Percentiles rank a stretch among this genome's conserved stretches.
Evolutionary conservation across 2,329 filamentous ascomycete genomes (phyloP).

Genomic region (Monosporascus sp.): DNA sequence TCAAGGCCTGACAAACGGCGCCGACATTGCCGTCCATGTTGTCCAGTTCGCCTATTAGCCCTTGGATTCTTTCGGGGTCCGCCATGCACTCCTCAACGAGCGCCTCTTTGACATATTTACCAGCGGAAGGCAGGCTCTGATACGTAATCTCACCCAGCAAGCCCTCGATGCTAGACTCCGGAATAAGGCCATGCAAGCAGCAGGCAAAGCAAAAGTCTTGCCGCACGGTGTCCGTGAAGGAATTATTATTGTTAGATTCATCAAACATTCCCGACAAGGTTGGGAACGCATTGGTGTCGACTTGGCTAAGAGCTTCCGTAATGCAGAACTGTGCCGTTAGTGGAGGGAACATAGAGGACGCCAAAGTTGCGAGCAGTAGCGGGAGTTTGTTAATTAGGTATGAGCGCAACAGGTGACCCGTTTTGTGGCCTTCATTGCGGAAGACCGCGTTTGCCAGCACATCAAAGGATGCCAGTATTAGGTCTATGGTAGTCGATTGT

Average conservation of each 20-base stretch:
- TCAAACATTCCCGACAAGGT: conserved; percentile 56
- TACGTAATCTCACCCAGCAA: conserved; percentile 82
- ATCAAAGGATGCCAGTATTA: conserved; percentile 86
- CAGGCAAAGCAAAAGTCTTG: conserved; percentile 86
- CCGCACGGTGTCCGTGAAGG: conserved; percentile 53
- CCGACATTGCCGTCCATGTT: conserved; percentile 89
- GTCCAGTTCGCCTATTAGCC: conserved; percentile 76
- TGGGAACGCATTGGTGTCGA: conserved; percentile 72
- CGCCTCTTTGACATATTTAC: conserved; percentile 71
- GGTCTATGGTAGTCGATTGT: conserved; percentile 70
- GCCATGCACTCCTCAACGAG: conserved; percentile 73
- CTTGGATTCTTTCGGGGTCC: conserved; percentile 70
- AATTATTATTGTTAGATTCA: conserved; percentile 51
- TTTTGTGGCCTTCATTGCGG: conserved; percentile 48
- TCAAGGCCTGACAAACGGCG: conserved; percentile 73
- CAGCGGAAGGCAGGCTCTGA: conserved; percentile 67
- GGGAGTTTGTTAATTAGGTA: conserved; percentile 72
- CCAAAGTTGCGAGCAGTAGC: conserved; percentile 46
- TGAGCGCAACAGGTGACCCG: conserved; percentile 72
- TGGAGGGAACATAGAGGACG: conserved; percentile 65
- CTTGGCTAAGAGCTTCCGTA: conserved; percentile 68
- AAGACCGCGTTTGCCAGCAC: conserved; percentile 83
- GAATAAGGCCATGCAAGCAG: conserved; percentile 79
- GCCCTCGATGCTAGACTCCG: conserved; percentile 69
- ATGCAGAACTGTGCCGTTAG: conserved; percentile 69